phyloP scores from a whole-genome alignment of 2,329 filamentous ascomycete species.

The Colletotrichum higginsianum region DNA sequence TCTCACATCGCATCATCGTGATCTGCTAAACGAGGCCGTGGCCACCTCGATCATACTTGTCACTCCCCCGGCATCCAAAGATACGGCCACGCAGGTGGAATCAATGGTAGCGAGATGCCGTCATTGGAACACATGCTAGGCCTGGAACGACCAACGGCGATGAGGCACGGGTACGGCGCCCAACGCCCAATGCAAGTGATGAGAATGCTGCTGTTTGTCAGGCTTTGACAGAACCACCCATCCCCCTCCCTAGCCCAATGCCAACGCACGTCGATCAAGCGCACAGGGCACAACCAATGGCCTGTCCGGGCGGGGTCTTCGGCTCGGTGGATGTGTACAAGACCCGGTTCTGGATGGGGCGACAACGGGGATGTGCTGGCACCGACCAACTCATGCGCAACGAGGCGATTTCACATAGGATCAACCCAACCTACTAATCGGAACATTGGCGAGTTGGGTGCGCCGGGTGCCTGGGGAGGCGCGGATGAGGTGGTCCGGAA shows the following conservation, averaged over 20 bases:
- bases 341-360: constrained; percentile 41
- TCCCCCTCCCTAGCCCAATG: constrained; percentile 9
- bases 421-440: constrained; percentile 11
- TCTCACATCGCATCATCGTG: constrained; percentile 20
- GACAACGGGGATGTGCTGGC: constrained; percentile 47
- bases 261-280: constrained; percentile 41
- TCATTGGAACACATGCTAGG: constrained; percentile 7
- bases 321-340: constrained; percentile 33
- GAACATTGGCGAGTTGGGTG: constrained; percentile 1
- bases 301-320: constrained; percentile 27
- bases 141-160: constrained; percentile 14
- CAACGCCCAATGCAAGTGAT: constrained; percentile 32
- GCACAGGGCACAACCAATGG: constrained; percentile 37
- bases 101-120: constrained; percentile 18
- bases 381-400: constrained; percentile 46
- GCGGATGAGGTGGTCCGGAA: constrained; percentile 27
- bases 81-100: not conserved
- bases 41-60: not conserved
- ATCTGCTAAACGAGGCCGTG: not conserved
- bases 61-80: not conserved
- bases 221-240: constrained; percentile 35
- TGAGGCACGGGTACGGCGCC: not conserved
- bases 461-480: not conserved
- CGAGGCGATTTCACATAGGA: constrained; percentile 23
- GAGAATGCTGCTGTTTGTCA: constrained; percentile 23